Evolutionary conservation across 371 early-diverging fungal genomes (phyloP).

Genomic region (Caulochytrium protostelioides): DNA sequence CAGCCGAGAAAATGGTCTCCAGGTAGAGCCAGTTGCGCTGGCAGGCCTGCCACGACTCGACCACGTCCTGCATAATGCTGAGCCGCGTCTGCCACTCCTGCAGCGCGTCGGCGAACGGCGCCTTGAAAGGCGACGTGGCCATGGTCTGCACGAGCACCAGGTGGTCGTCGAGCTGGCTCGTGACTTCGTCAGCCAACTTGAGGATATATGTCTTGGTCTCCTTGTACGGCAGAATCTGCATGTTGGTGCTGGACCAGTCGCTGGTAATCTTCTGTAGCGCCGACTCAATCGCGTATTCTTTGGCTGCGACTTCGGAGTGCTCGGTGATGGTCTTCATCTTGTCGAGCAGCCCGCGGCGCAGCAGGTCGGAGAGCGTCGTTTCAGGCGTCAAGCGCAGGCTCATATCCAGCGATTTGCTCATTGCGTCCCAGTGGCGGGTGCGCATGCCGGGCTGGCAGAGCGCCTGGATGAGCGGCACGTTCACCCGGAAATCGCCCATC

Average conservation of each 20-base stretch:
- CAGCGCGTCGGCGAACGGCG: conserved; percentile 31
- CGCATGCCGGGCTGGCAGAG: conserved; percentile 35
- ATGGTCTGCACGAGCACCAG: conserved; percentile 36
- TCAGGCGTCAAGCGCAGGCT: conserved; percentile 15
- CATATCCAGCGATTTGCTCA: conserved; percentile 20
- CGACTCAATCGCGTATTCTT: conserved; percentile 34
- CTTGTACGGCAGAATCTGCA: conserved; percentile 30
- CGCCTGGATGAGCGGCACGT: conserved; percentile 30
- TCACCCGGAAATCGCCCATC: conserved; percentile 33
- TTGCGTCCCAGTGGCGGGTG: conserved; percentile 32
- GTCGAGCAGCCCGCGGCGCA: conserved; percentile 25
- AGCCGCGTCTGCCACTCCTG: conserved; percentile 27
- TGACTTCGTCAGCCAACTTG: conserved; percentile 27
- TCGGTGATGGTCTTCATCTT: conserved; percentile 24
- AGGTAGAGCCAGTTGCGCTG: conserved; percentile 35
- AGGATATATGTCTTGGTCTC: conserved; percentile 33
- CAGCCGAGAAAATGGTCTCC: conserved; percentile 33
- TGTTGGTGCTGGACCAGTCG: conserved; percentile 24
- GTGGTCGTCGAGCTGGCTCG: conserved; percentile 31
- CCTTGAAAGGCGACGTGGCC: conserved; percentile 35
- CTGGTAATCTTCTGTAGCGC: conserved; percentile 33
- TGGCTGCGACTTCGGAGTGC: conserved; percentile 31
- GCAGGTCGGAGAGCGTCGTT: conserved; percentile 21
- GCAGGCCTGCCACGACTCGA: conserved; percentile 33
- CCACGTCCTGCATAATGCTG: conserved; percentile 30